Percentiles rank a stretch among this genome's conserved stretches.
Conservation (phyloP, 768 basidiomycete species). For the Strobilomyces dryophilus region DNA sequence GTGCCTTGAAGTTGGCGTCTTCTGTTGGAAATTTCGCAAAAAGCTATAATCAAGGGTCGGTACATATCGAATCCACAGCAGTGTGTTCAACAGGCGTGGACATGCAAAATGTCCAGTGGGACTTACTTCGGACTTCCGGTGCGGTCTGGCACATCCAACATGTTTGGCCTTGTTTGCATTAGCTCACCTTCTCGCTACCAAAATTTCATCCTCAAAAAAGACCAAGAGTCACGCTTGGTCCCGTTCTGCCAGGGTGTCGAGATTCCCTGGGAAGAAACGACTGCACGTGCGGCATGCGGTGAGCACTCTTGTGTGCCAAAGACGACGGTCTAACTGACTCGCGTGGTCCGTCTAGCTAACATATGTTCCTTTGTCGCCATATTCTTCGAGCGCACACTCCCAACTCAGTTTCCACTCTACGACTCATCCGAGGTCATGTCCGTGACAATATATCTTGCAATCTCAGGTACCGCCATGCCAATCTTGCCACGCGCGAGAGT, state of each 20-base stretch:
- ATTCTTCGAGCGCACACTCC: conserved; percentile 44
- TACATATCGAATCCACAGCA: too few species aligned
- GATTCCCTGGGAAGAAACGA: conserved; percentile 26
- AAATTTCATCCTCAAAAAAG: conserved; percentile 23
- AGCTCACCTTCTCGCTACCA: conserved; percentile 9
- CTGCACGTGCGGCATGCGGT: conserved; percentile 55
- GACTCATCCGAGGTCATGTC: conserved; percentile 18
- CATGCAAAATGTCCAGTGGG: too few species aligned
- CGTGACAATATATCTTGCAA: conserved; percentile 8
- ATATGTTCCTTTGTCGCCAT: conserved; percentile 74
- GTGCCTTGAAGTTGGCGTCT: too few species aligned
- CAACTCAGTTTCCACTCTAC: conserved; percentile 24
- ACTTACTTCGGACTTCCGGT: too few species aligned
- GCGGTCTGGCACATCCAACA: background rate
- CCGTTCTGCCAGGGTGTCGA: conserved; percentile 27
- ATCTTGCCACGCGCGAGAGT: conserved; percentile 11
- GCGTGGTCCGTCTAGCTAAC: conserved; percentile 45
- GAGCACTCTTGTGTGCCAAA: conserved; percentile 14
- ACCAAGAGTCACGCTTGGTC: conserved; percentile 10
- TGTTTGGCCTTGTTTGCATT: conserved; percentile 27
- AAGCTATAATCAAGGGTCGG: too few species aligned
- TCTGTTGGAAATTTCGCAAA: too few species aligned
- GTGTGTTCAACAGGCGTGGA: too few species aligned
- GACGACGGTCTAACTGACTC: background rate
- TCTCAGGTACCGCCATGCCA: conserved; percentile 12